phyloP scores from a whole-genome alignment of 257 asterid species.

The Datura wrightii region DNA sequence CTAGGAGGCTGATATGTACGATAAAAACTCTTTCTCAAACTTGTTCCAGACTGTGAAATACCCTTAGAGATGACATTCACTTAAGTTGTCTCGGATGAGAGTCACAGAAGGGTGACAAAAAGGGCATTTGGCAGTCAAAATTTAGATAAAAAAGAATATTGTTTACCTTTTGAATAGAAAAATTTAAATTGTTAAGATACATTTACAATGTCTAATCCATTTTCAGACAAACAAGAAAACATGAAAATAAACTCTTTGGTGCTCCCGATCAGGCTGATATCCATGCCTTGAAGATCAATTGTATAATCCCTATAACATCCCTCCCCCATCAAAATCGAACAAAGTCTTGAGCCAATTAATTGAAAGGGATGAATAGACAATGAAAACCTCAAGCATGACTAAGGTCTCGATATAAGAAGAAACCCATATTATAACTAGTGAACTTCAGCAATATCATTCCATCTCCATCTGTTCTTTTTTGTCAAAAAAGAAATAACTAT shows the following conservation, averaged over 20 bases:
- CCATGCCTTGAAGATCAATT: neutral
- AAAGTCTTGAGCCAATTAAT: neutral
- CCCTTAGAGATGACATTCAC: neutral
- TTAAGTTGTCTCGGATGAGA: neutral
- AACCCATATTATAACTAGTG: neutral
- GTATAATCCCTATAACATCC: neutral
- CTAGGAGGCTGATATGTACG: neutral
- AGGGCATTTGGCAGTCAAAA: neutral
- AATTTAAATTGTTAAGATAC: neutral
- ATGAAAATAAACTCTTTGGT: neutral
- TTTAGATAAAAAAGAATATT: neutral
- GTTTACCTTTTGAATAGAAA: neutral
- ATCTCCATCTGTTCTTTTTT: neutral
- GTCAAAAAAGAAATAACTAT: neutral
- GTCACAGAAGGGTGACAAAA: conserved; percentile 6
- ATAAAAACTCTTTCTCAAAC: neutral
- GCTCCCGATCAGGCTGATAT: neutral
- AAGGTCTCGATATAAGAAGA: neutral
- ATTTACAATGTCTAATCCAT: neutral
- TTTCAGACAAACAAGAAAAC: neutral
- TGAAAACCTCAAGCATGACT: neutral
- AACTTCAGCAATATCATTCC: neutral
- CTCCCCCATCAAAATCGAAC: neutral
- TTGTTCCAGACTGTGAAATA: neutral
- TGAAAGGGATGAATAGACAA: neutral